Conservation (phyloP, 1,284 basidiomycete genomes). For the Leccinum solheimii region DNA sequence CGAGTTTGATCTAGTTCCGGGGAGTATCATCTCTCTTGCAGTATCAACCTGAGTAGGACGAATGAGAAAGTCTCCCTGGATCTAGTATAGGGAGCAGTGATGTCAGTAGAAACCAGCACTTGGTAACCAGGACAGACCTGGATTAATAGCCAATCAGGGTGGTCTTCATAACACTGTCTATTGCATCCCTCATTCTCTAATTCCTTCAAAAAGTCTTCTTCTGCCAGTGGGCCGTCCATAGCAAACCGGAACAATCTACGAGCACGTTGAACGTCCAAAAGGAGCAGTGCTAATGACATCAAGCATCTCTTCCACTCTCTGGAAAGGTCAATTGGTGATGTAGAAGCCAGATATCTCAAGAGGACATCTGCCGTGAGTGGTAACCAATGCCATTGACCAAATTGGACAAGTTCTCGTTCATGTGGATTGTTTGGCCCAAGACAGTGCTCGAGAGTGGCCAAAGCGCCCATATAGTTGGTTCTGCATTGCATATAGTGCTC, state of each 20-base stretch:
- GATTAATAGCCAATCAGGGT: conserved; percentile 48
- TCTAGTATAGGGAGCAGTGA: conserved; percentile 26
- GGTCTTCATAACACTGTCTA: neutral
- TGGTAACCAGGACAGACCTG: conserved; percentile 35
- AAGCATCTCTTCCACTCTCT: neutral
- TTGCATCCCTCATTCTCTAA: conserved; percentile 28
- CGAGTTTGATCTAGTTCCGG: conserved; percentile 38
- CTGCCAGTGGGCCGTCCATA: conserved; percentile 1
- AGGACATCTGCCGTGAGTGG: neutral
- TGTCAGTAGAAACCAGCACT: neutral
- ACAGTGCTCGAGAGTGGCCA: no score
- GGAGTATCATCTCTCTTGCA: conserved; percentile 50
- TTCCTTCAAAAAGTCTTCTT: conserved; percentile 39
- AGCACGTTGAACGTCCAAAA: conserved; percentile 37
- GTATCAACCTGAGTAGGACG: conserved; percentile 44
- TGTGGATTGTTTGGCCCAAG: no score
- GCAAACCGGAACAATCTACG: conserved; percentile 12
- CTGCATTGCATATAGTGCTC: no score
- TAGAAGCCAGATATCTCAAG: neutral
- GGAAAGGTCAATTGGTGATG: neutral
- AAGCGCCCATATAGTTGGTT: no score
- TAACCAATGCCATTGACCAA: no score
- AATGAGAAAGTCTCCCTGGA: conserved; percentile 44
- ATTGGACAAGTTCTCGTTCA: no score
- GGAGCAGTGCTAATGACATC: neutral